Conservation (phyloP, 768 basidiomycete genomes). For the Mycena venus region DNA sequence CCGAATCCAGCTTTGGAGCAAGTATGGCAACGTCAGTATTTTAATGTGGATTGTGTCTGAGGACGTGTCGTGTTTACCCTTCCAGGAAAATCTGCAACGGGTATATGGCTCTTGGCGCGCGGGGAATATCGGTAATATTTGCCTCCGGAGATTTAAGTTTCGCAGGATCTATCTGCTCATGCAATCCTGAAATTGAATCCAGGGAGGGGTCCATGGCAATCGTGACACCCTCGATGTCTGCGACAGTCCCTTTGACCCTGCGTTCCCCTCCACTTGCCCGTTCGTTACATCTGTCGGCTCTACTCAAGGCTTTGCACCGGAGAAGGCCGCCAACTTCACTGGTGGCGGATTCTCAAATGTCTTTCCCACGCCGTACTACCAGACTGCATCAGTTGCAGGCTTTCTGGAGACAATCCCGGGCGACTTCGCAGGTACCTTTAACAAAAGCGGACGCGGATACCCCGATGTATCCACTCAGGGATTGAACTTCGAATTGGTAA, state of each 20-base stretch:
- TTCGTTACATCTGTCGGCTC: constrained; percentile 21
- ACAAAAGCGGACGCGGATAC: constrained; percentile 32
- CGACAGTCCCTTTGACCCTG: constrained; percentile 44
- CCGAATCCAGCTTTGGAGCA: background rate
- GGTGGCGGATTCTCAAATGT: constrained; percentile 57
- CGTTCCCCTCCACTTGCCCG: constrained; percentile 25
- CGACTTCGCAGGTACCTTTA: constrained; percentile 9
- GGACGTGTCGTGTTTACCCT: background rate
- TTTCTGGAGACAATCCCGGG: constrained; percentile 38
- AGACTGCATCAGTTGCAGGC: constrained; percentile 38
- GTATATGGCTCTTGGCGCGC: no score
- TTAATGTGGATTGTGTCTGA: constrained; percentile 2
- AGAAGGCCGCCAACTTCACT: constrained; percentile 25
- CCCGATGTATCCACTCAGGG: constrained; percentile 34
- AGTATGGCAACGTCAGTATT: constrained; percentile 23
- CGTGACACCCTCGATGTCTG: constrained; percentile 31
- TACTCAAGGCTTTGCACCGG: constrained; percentile 6
- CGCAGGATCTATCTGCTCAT: background rate
- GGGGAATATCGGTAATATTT: no score
- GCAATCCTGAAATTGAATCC: background rate
- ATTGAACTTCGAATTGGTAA: constrained; percentile 10
- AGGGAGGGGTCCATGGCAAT: constrained; percentile 14
- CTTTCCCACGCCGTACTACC: constrained; percentile 51
- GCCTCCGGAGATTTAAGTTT: constrained; percentile 9
- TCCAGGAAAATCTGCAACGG: constrained; percentile 17